Evolutionary conservation across 768 basidiomycete species (phyloP), one percentile per base, ranked within the genome.

Genomic region (Macrolepiota dolichaula): DNA sequence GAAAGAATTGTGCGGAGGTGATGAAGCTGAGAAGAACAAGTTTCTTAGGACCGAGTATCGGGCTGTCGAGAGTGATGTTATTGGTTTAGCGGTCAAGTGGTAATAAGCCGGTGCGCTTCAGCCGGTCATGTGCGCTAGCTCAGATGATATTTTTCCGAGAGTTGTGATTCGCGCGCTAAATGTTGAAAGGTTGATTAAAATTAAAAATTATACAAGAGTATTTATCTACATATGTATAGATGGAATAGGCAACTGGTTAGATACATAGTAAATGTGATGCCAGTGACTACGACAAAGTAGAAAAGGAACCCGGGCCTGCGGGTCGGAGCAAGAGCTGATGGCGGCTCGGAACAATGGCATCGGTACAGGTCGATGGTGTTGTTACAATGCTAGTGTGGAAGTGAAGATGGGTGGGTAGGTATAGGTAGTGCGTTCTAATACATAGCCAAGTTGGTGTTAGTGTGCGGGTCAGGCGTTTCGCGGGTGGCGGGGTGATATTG

Each of bases 61-160:
- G 61, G 91, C 91, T 27, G 93, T 97, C 1, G 91, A 91, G 73
- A 92, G 87, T 73, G 92, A 94, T 66, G 85, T 92, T 22, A 75
- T 89, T 40, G 92, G 91, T 22, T 72, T 90, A 42, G 84, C 86
- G 6, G 90, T 91, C 4, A 86, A 89, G 64, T 91, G 89, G 89
- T 91, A 71, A 67, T 47, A 57, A 24, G 11, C 9, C 47, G 19
- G 47, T 27, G 46, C 19, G 46, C 24, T 27, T 27, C 25, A 11
- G 2, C 10, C 10, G 22, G 13, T 17, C 47, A 49, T 49, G 47
- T 49, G 47, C 11, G 7, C 1, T 12, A 24, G n/a, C 3, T 9
- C 25, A 9, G 13, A 24, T 12, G 25, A 49, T 7, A 32, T 32
- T 17, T 49, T 49, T 27, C 47, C 47, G 47, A 22, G 19, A 22